Evolutionary conservation across 2,329 filamentous ascomycete species (phyloP).

Genomic region (Cladophialophora chaetospira): DNA sequence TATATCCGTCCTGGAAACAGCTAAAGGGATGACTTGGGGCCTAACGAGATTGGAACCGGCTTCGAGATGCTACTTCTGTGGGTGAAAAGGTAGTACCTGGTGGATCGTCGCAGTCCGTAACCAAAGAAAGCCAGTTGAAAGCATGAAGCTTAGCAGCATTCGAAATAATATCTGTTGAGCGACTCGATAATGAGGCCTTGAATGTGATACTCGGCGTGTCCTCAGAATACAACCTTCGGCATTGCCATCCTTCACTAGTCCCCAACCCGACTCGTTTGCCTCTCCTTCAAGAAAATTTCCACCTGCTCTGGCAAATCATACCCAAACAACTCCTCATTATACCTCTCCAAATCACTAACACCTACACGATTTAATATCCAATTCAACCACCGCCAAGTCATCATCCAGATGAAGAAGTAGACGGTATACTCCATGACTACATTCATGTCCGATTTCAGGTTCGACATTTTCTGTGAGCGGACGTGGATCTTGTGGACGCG

Average conservation of each 20-base stretch:
- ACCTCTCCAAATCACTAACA: conserved; percentile 16
- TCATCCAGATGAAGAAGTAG: conserved; percentile 42
- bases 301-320: conserved; percentile 36
- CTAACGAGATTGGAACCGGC: too few species aligned
- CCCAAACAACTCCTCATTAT: conserved; percentile 30
- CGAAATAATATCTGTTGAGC: too few species aligned
- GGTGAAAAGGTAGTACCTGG: too few species aligned
- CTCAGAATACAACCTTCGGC: too few species aligned
- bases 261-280: neutral
- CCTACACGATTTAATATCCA: neutral
- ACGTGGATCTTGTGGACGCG: conserved; percentile 40
- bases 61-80: too few species aligned
- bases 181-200: too few species aligned
- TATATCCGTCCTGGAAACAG: too few species aligned
- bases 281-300: conserved; percentile 4
- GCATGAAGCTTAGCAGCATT: too few species aligned
- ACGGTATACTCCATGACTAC: conserved; percentile 42
- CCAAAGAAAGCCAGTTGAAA: too few species aligned
- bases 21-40: too few species aligned
- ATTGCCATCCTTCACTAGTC: neutral
- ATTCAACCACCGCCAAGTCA: conserved; percentile 33
- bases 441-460: conserved; percentile 40
- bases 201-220: too few species aligned
- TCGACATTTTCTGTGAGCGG: conserved; percentile 38
- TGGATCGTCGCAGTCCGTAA: too few species aligned